phyloP scores from a whole-genome alignment of 1,284 basidiomycete genomes.

The Prillingera fragicola region DNA sequence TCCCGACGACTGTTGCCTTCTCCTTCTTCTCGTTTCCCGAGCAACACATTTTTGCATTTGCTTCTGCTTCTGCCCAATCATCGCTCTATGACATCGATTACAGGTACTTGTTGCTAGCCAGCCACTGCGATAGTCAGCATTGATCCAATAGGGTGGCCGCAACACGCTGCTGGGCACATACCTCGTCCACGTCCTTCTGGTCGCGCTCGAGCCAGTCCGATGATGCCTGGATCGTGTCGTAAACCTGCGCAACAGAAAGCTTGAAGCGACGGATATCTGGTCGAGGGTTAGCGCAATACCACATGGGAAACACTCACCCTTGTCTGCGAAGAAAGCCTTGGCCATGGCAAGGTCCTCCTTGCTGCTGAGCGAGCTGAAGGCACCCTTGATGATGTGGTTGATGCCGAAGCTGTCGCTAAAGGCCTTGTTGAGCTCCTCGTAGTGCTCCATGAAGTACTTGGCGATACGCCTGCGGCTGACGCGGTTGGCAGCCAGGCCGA shows the following conservation, averaged over 20 bases:
- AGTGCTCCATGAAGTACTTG: slow-evolving; percentile 58
- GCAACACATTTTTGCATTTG: too few species aligned
- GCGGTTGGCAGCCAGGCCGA: slow-evolving; percentile 45
- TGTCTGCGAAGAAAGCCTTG: slow-evolving; percentile 60
- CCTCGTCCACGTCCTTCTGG: slow-evolving; percentile 50
- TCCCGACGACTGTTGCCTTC: not conserved
- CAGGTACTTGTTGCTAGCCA: slow-evolving; percentile 51
- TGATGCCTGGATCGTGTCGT: slow-evolving; percentile 53
- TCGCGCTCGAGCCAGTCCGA: slow-evolving; percentile 53
- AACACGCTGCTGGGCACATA: slow-evolving; percentile 40
- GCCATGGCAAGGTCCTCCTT: slow-evolving; percentile 66
- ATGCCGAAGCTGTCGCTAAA: slow-evolving; percentile 63
- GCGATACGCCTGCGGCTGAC: slow-evolving; percentile 34
- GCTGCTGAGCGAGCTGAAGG: slow-evolving; percentile 61
- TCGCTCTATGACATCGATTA: slow-evolving; percentile 14
- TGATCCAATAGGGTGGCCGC: too few species aligned
- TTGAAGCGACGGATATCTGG: slow-evolving; percentile 50
- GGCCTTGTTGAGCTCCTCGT: slow-evolving; percentile 64
- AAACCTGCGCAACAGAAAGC: slow-evolving; percentile 52
- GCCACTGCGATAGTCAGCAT: slow-evolving; percentile 51
- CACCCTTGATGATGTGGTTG: slow-evolving; percentile 50
- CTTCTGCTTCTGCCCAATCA: not conserved
- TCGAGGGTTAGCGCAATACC: not conserved
- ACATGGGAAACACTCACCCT: slow-evolving; percentile 32
- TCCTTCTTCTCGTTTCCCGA: not conserved